These are phyloP conservation scores for Tylopilus sp. DNA, from an alignment of 1,284 basidiomycete species.

Conservation along the genomic window DNA sequence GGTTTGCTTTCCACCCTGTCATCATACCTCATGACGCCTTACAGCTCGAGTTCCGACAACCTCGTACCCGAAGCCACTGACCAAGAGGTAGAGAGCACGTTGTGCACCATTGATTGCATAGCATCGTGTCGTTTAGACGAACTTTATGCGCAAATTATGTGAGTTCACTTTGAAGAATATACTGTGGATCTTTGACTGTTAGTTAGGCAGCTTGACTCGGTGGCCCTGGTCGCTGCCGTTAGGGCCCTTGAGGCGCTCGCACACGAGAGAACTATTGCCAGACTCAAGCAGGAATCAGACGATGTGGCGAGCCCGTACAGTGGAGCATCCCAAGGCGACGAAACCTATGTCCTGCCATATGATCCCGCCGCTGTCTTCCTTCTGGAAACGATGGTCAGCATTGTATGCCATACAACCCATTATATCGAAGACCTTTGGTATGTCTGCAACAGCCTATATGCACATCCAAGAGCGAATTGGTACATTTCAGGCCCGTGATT, in stretches of 20 bases:
- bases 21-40: constrained; percentile 96
- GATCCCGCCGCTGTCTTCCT: constrained; percentile 94
- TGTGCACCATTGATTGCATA: constrained; percentile 95
- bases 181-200: constrained; percentile 12
- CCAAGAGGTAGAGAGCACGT: constrained; percentile 88
- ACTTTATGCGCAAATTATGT: constrained; percentile 91
- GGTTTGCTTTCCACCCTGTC: constrained; percentile 93
- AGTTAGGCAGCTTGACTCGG: constrained; percentile 67
- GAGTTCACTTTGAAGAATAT: constrained; percentile 33
- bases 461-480: background rate
- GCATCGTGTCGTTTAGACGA: constrained; percentile 92
- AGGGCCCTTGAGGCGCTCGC: constrained; percentile 87
- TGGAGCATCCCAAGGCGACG: constrained; percentile 40
- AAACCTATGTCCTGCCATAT: constrained; percentile 67
- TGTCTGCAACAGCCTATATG: constrained; percentile 21
- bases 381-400: constrained; percentile 90
- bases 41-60: constrained; percentile 67
- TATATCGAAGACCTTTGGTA: constrained; percentile 87
- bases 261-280: constrained; percentile 79
- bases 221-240: constrained; percentile 78
- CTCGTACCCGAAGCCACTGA: constrained; percentile 81
- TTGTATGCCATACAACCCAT: constrained; percentile 71
- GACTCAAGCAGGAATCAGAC: constrained; percentile 63
- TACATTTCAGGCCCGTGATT: constrained; percentile 72
- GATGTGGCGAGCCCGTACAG: constrained; percentile 39